Evolutionary conservation across 768 basidiomycete species (phyloP).

Genomic region (Lactarius quietus): DNA sequence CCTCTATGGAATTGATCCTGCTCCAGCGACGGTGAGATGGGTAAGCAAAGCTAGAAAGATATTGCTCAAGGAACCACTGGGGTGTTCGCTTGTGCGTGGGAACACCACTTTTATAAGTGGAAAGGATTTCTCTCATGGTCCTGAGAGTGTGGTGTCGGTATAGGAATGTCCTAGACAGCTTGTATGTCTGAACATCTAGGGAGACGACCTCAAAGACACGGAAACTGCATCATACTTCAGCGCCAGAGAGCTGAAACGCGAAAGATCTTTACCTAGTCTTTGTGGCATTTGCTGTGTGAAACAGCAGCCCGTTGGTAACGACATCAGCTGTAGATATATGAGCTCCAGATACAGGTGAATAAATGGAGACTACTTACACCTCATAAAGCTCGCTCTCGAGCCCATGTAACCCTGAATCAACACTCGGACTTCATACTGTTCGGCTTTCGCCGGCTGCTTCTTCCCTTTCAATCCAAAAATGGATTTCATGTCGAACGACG

Average conservation of each 20-base stretch:
- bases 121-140: slow-evolving; percentile 45
- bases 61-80: slow-evolving; percentile 47
- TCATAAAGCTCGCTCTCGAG: slow-evolving; percentile 41
- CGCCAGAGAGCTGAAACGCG: not conserved
- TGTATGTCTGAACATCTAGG: slow-evolving; percentile 44
- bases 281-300: slow-evolving; percentile 27
- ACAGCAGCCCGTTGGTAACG: slow-evolving; percentile 34
- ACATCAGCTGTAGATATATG: slow-evolving; percentile 28
- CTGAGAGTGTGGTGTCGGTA: slow-evolving; percentile 47
- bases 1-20: slow-evolving; percentile 36
- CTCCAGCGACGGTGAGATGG: slow-evolving; percentile 31
- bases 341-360: not conserved
- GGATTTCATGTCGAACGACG: not conserved
- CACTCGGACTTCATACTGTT: slow-evolving; percentile 1
- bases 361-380: slow-evolving; percentile 30
- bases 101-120: slow-evolving; percentile 31
- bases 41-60: slow-evolving; percentile 34
- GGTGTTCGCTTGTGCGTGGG: slow-evolving; percentile 42
- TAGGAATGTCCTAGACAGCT: slow-evolving; percentile 47
- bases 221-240: slow-evolving; percentile 30
- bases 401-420: slow-evolving; percentile 24
- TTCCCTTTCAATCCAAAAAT: slow-evolving; percentile 3
- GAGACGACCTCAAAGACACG: slow-evolving; percentile 46
- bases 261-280: slow-evolving; percentile 35
- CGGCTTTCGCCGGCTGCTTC: not conserved